Percentiles rank a stretch among this genome's conserved stretches.
phyloP scores from a whole-genome alignment of 164 flowering plant genomes.

The Kingdonia uniflora region DNA sequence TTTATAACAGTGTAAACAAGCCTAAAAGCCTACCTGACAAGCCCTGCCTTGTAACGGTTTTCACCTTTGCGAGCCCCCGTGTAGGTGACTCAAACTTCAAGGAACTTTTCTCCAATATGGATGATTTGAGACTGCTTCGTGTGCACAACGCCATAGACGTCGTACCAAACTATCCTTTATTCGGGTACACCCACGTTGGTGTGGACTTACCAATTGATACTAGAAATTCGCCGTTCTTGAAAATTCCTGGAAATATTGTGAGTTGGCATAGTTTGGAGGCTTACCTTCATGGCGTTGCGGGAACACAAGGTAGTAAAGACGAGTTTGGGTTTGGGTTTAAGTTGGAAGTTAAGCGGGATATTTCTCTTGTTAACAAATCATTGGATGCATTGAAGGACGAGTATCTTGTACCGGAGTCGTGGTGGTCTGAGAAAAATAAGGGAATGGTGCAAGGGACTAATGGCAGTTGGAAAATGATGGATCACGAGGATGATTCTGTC shows the following conservation, averaged over 20 bases:
- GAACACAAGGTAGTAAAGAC: constrained; percentile 46
- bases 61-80: constrained; percentile 62
- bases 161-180: constrained; percentile 57
- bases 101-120: constrained; percentile 14
- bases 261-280: constrained; percentile 62
- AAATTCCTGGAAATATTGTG: constrained; percentile 30
- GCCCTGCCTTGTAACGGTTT: constrained; percentile 43
- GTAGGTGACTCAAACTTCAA: constrained; percentile 59
- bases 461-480: constrained; percentile 68
- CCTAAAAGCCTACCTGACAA: constrained; percentile 14
- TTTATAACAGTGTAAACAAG: constrained; percentile 35
- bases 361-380: constrained; percentile 50
- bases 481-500: too few relatives aligned
- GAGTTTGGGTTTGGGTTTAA: too few relatives aligned
- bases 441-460: constrained; percentile 66
- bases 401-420: constrained; percentile 44
- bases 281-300: constrained; percentile 84
- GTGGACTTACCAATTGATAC: constrained; percentile 54
- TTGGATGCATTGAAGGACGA: constrained; percentile 48
- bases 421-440: constrained; percentile 60
- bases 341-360: constrained; percentile 48
- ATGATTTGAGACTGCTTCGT: constrained; percentile 32
- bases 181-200: constrained; percentile 60
- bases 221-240: constrained; percentile 48
- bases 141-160: constrained; percentile 41